These are phyloP conservation scores for Obelidium mucronatum DNA, from an alignment of 192 early-diverging fungal species.

Conservation along the genomic window DNA sequence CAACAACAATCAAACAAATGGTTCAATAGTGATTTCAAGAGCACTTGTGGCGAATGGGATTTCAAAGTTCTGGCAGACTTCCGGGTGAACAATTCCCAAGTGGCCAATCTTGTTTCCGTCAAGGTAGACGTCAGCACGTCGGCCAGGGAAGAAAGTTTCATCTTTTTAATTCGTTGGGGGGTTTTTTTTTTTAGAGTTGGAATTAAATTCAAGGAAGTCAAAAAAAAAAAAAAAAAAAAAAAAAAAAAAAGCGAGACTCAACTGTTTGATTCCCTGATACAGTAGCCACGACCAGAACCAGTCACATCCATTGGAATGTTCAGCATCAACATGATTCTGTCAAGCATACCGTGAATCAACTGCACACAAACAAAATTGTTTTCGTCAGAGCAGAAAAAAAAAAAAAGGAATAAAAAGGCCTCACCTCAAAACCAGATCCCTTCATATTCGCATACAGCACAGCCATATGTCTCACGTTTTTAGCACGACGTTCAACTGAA, in stretches of 20 bases:
- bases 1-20: conserved; percentile 73
- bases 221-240: conserved; percentile 2
- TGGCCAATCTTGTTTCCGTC: conserved; percentile 71
- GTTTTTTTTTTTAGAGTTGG: too few relatives aligned
- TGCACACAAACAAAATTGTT: conserved; percentile 30
- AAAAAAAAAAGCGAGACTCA: conserved; percentile 33
- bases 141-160: conserved; percentile 89
- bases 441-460: conserved; percentile 81
- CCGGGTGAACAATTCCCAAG: conserved; percentile 93
- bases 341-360: conserved; percentile 90
- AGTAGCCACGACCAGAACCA: conserved; percentile 72
- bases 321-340: conserved; percentile 88
- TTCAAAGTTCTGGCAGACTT: conserved; percentile 85
- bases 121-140: conserved; percentile 87
- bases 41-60: conserved; percentile 85
- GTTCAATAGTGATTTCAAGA: conserved; percentile 95
- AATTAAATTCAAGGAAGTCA: background rate
- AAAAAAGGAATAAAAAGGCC: too few relatives aligned
- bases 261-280: conserved; percentile 79
- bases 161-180: conserved; percentile 46
- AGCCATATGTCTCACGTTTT: conserved; percentile 90
- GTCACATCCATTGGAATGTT: conserved; percentile 56
- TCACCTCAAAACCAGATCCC: conserved; percentile 82
- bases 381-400: conserved; percentile 44
- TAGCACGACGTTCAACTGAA: conserved; percentile 74